phyloP scores from a whole-genome alignment of 2,329 filamentous ascomycete genomes.

The Ceratocystis colombiana region DNA sequence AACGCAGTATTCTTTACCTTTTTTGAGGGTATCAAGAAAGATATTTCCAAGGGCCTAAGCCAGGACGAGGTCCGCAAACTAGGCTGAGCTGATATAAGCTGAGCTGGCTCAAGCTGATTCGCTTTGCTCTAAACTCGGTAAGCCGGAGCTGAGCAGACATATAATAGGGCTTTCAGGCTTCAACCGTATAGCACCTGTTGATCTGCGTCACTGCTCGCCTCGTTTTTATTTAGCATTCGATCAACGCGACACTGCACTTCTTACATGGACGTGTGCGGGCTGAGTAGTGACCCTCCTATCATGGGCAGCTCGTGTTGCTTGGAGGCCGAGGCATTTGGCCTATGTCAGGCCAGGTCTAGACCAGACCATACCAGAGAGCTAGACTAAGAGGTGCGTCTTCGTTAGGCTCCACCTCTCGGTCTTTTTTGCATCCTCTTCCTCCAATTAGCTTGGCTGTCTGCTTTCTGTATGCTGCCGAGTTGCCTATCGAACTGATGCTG shows the following conservation, averaged over 20 bases:
- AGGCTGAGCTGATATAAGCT: not conserved
- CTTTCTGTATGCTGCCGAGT: not conserved
- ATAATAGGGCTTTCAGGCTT: not conserved
- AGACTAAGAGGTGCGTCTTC: too few species aligned
- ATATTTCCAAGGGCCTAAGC: conserved; percentile 34
- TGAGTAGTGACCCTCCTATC: not conserved
- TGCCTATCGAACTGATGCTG: too few species aligned
- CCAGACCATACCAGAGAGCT: too few species aligned
- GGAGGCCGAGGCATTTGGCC: too few species aligned
- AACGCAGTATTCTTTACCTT: conserved; percentile 86
- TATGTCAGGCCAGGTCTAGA: too few species aligned
- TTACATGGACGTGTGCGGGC: not conserved
- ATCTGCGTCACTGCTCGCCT: too few species aligned
- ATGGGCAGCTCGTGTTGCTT: not conserved
- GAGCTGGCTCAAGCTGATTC: not conserved
- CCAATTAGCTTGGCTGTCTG: not conserved
- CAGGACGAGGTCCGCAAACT: conserved; percentile 30
- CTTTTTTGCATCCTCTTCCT: not conserved
- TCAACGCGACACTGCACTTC: too few species aligned
- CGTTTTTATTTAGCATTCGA: too few species aligned
- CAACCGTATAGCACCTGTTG: too few species aligned
- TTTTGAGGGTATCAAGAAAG: conserved; percentile 73
- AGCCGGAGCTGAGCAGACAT: conserved; percentile 29
- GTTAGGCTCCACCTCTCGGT: not conserved
- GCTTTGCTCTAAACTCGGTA: too few species aligned